phyloP scores from a whole-genome alignment of 1,284 basidiomycete genomes.

The Naganishia sp. region DNA sequence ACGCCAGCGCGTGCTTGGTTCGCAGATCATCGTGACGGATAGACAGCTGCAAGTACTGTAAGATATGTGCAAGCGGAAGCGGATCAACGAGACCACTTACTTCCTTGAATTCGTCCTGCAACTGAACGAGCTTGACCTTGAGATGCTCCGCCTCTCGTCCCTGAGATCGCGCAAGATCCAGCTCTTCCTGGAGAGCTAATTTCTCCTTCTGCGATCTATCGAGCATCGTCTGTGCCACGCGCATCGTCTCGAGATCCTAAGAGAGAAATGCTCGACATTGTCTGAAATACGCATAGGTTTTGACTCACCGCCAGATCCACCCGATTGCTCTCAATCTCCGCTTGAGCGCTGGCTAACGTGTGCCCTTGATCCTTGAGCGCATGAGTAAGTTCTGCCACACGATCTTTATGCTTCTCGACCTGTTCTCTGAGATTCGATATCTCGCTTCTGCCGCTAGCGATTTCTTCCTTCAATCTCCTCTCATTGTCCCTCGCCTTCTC shows the following conservation, averaged over 20 bases:
- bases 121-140: constrained; percentile 39
- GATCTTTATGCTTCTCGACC: constrained; percentile 63
- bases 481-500: constrained; percentile 76
- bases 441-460: constrained; percentile 65
- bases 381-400: constrained; percentile 80
- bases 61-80: too few species aligned
- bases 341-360: constrained; percentile 85
- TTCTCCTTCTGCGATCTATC: constrained; percentile 42
- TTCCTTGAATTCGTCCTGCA: constrained; percentile 42
- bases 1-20: constrained; percentile 24
- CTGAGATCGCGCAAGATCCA: constrained; percentile 39
- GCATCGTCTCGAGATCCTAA: constrained; percentile 51
- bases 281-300: constrained; percentile 7
- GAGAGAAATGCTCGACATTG: constrained; percentile 32
- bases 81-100: constrained; percentile 35
- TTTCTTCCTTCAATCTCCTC: constrained; percentile 67
- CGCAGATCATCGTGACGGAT: constrained; percentile 31
- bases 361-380: constrained; percentile 84
- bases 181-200: constrained; percentile 41
- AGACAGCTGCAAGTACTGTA: constrained; percentile 15
- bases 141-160: constrained; percentile 41
- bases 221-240: constrained; percentile 46
- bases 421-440: constrained; percentile 64
- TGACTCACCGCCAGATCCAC: constrained; percentile 72
- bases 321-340: constrained; percentile 82